Evolutionary conservation across 1,284 basidiomycete species (phyloP).

Genomic region (Leccinum insigne): DNA sequence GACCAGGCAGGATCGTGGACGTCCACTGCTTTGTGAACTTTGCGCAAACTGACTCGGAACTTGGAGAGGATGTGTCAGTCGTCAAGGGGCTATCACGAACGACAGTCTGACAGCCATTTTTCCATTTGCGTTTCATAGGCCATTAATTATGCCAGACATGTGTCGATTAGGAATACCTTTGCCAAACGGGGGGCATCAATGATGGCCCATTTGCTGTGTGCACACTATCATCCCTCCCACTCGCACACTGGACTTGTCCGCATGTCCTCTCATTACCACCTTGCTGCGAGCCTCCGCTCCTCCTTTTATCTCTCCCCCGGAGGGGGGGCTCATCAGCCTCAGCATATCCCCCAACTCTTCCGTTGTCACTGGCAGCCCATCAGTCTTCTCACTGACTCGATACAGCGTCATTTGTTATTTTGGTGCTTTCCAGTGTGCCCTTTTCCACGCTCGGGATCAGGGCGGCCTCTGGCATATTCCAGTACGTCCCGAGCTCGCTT

Average conservation of each 20-base stretch:
- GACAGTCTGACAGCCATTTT: constrained; percentile 25
- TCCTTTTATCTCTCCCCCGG: constrained; percentile 31
- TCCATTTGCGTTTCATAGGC: constrained; percentile 32
- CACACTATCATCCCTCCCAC: constrained; percentile 17
- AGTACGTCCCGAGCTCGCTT: constrained; percentile 23
- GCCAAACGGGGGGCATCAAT: constrained; percentile 29
- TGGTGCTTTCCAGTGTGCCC: constrained; percentile 7
- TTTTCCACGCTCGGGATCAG: constrained; percentile 35
- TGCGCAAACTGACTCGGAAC: constrained; percentile 15
- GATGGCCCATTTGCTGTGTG: constrained; percentile 24
- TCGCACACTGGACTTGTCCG: constrained; percentile 23
- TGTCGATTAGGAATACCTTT: constrained; percentile 31
- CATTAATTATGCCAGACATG: constrained; percentile 31
- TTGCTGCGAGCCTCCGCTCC: constrained; percentile 24
- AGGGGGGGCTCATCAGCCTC: constrained; percentile 3
- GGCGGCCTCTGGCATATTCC: constrained; percentile 14
- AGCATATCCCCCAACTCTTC: constrained; percentile 9
- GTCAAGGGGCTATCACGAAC: constrained; percentile 21
- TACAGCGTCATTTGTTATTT: constrained; percentile 12
- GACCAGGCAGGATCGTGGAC: constrained; percentile 19
- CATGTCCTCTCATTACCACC: constrained; percentile 26
- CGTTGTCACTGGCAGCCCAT: constrained; percentile 1
- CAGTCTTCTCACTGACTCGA: constrained; percentile 1
- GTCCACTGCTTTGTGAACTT: constrained; percentile 24
- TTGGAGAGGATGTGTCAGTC: constrained; percentile 22